Evolutionary conservation across 345 rosid genomes (phyloP).

Genomic region (Aegle marmelos): DNA sequence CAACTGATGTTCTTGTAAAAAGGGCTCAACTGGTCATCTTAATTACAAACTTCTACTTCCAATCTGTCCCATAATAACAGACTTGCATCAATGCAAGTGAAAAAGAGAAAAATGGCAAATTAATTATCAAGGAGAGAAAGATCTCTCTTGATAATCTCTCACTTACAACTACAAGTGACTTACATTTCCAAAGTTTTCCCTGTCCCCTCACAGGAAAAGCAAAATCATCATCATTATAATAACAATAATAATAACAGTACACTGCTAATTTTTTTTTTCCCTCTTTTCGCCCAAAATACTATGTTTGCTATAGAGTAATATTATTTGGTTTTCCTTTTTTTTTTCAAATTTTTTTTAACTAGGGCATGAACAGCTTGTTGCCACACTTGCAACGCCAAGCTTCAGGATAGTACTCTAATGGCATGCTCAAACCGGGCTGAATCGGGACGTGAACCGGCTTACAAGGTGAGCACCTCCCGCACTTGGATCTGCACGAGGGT

Average conservation of each 20-base stretch:
- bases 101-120: background rate
- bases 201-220: slow-evolving; percentile 22
- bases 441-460: slow-evolving; percentile 84
- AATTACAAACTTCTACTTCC: slow-evolving; percentile 21
- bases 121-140: background rate
- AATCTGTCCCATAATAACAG: slow-evolving; percentile 21
- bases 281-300: background rate
- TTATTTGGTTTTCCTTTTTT: background rate
- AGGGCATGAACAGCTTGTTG: slow-evolving; percentile 76
- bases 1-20: slow-evolving; percentile 9
- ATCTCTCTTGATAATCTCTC: slow-evolving; percentile 32
- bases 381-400: slow-evolving; percentile 99
- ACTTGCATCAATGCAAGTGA: slow-evolving; percentile 27
- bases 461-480: slow-evolving; percentile 83
- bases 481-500: slow-evolving; percentile 86
- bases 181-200: slow-evolving; percentile 39
- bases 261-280: background rate
- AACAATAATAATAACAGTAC: background rate
- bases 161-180: slow-evolving; percentile 21
- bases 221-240: slow-evolving; percentile 12
- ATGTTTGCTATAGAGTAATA: background rate
- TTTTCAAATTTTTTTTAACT: background rate
- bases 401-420: slow-evolving; percentile 93
- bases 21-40: slow-evolving; percentile 9
- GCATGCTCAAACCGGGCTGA: slow-evolving; percentile 63